Percentiles rank a stretch among this genome's conserved stretches.
These are phyloP conservation scores for Populus hybrid DNA, from an alignment of 441 rosid species.

Conservation along the genomic window DNA sequence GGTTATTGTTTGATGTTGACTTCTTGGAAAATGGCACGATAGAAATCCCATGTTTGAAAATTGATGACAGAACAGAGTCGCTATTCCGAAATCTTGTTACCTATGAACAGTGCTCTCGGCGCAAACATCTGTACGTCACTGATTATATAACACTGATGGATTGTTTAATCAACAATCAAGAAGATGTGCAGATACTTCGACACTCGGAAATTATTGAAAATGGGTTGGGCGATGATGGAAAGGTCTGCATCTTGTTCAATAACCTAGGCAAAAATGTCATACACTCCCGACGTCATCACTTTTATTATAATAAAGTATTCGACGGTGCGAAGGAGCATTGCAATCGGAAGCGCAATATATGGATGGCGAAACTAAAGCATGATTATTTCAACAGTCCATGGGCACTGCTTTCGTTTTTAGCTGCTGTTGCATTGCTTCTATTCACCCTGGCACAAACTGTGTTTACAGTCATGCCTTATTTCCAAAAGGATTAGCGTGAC, in stretches of 20 bases:
- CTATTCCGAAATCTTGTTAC: background rate
- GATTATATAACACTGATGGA: slow-evolving; percentile 12
- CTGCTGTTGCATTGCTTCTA: background rate
- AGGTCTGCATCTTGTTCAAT: background rate
- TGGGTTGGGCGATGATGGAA: slow-evolving; percentile 7
- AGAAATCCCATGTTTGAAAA: background rate
- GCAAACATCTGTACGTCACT: no score
- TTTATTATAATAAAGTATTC: background rate
- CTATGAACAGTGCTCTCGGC: background rate
- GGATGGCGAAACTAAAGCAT: slow-evolving; percentile 10
- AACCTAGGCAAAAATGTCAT: background rate
- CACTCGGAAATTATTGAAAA: slow-evolving; percentile 6
- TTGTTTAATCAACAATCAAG: background rate
- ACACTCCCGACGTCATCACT: fast-evolving
- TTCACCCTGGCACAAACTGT: background rate
- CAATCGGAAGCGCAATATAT: background rate
- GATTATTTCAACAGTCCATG: slow-evolving; percentile 19
- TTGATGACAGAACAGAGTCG: slow-evolving; percentile 15
- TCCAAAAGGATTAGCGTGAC: no score
- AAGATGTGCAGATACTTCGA: slow-evolving; percentile 17
- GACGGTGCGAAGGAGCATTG: background rate
- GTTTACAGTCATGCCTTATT: background rate
- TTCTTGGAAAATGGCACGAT: background rate
- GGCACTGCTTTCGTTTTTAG: slow-evolving; percentile 10
- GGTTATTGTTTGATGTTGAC: background rate